These are phyloP conservation scores for Neurospora africana DNA, from an alignment of 495 filamentous ascomycete species.

Conservation along the genomic window DNA sequence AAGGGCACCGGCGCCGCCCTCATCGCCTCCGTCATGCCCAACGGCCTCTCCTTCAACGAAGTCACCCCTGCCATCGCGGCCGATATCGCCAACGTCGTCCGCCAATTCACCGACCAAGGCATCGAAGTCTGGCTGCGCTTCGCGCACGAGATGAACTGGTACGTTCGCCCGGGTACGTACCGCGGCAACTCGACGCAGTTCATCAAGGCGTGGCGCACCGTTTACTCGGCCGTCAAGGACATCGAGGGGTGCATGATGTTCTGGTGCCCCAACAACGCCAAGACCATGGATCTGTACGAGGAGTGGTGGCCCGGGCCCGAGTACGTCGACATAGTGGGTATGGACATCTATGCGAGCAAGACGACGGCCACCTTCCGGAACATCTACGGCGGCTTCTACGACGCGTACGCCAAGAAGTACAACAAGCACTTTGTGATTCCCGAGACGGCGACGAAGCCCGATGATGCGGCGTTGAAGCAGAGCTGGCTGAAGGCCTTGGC, in stretches of 20 bases:
- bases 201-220: slow-evolving; percentile 4
- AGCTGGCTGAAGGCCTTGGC: slow-evolving; percentile 5
- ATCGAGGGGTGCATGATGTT: slow-evolving; percentile 2
- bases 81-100: slow-evolving; percentile 3
- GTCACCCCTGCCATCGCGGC: slow-evolving; percentile 1
- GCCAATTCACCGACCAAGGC: slow-evolving; percentile 3
- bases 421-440: slow-evolving; percentile 3
- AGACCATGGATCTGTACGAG: background rate
- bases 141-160: slow-evolving; percentile 11
- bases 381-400: slow-evolving; percentile 3
- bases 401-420: slow-evolving; percentile 3
- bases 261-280: slow-evolving; percentile 7
- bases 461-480: background rate
- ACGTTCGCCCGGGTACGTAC: slow-evolving; percentile 5
- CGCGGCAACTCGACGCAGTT: slow-evolving; percentile 2
- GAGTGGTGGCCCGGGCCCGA: slow-evolving; percentile 5
- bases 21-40: slow-evolving; percentile 7
- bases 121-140: slow-evolving; percentile 10
- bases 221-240: background rate
- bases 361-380: slow-evolving; percentile 1
- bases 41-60: slow-evolving; percentile 2
- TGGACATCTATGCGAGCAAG: slow-evolving; percentile 4
- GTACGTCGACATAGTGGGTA: slow-evolving; percentile 9
- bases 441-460: slow-evolving; percentile 7
- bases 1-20: background rate